phyloP scores from a whole-genome alignment of 345 rosid genomes.

The Euphorbia peplus region DNA sequence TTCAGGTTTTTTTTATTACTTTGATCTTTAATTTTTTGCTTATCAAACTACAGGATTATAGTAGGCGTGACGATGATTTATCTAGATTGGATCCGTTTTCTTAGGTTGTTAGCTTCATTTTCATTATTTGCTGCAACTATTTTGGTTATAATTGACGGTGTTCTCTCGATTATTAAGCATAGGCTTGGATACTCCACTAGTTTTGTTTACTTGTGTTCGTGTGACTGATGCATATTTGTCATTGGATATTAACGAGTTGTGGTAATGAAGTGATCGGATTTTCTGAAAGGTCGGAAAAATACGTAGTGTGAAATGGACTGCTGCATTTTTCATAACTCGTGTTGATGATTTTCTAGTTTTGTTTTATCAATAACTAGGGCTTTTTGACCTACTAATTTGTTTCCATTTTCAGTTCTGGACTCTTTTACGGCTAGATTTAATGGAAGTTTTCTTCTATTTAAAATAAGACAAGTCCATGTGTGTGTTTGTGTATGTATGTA shows the following conservation, averaged over 20 bases:
- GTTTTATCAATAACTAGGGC: background rate
- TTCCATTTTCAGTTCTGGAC: background rate
- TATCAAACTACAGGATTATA: background rate
- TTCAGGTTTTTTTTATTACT: conserved; percentile 16
- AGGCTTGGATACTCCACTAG: background rate
- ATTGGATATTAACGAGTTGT: background rate
- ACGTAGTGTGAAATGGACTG: background rate
- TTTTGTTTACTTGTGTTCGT: background rate
- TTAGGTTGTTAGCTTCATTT: background rate
- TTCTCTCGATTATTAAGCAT: background rate
- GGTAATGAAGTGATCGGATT: background rate
- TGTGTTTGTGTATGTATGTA: background rate
- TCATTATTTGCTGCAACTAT: background rate
- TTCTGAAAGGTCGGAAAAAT: background rate
- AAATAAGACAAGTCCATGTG: background rate
- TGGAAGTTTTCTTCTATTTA: background rate
- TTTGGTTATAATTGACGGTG: background rate
- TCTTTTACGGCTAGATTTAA: background rate
- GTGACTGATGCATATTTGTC: background rate
- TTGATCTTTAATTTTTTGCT: background rate
- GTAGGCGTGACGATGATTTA: background rate
- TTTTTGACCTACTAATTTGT: background rate
- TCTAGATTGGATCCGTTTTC: background rate
- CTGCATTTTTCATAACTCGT: background rate
- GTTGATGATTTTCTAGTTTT: background rate